Conservation (phyloP, 148 eudicot species). For the Agrostemma githago region DNA sequence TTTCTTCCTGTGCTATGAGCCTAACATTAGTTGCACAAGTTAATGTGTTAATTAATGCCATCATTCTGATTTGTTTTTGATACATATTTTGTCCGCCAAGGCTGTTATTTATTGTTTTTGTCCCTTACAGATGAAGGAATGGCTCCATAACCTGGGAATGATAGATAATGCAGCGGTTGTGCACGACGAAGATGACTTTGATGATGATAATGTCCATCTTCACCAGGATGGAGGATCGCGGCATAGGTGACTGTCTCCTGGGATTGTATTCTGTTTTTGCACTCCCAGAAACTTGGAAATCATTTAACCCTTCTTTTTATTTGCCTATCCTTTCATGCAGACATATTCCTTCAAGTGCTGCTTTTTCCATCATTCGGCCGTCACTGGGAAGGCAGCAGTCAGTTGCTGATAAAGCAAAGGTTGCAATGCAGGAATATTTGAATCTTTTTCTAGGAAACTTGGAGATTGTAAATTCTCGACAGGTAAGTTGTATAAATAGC, state of each 20-base stretch:
- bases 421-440: slow-evolving; percentile 47
- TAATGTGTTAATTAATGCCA: neutral
- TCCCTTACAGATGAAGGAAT: slow-evolving; percentile 37
- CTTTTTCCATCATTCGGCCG: slow-evolving; percentile 37
- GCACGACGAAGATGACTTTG: slow-evolving; percentile 43
- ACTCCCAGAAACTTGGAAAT: neutral
- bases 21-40: neutral
- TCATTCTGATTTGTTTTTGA: neutral
- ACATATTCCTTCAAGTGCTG: slow-evolving; percentile 43
- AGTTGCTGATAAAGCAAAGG: slow-evolving; percentile 42
- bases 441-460: slow-evolving; percentile 43
- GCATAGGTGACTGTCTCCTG: slow-evolving; percentile 29
- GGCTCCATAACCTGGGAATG: slow-evolving; percentile 44
- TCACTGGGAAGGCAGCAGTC: slow-evolving; percentile 40
- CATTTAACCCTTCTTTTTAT: neutral
- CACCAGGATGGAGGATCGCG: slow-evolving; percentile 33
- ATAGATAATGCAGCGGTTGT: slow-evolving; percentile 33
- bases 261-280: slow-evolving; percentile 6
- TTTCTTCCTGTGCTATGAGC: neutral
- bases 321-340: slow-evolving; percentile 21
- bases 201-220: slow-evolving; percentile 33
- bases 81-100: neutral
- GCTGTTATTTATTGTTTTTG: neutral
- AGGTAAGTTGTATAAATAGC: slow-evolving; percentile 24
- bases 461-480: slow-evolving; percentile 45